Evolutionary conservation across 2,329 filamentous ascomycete species (phyloP).

Genomic region (Penicillium sp.): DNA sequence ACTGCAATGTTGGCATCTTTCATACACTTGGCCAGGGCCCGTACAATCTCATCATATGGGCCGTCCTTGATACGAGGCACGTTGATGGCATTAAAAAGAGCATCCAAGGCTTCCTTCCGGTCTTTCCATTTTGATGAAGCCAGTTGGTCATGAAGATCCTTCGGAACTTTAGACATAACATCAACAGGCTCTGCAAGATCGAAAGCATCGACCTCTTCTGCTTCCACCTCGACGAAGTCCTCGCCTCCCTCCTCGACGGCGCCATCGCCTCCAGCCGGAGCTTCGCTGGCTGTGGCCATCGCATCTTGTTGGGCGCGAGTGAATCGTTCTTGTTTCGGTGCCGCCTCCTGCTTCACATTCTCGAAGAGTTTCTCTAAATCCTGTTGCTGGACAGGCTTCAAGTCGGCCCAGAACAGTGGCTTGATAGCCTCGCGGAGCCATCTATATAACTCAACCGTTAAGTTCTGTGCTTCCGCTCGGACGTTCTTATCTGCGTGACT

Average conservation of each 20-base stretch:
- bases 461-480: slow-evolving; percentile 85
- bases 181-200: slow-evolving; percentile 87
- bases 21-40: slow-evolving; percentile 91
- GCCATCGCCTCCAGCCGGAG: slow-evolving; percentile 61
- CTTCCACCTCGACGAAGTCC: slow-evolving; percentile 61
- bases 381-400: slow-evolving; percentile 93
- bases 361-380: slow-evolving; percentile 95
- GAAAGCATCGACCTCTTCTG: slow-evolving; percentile 76
- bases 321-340: slow-evolving; percentile 88
- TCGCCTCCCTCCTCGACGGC: slow-evolving; percentile 56
- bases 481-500: slow-evolving; percentile 98
- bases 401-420: slow-evolving; percentile 91
- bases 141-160: slow-evolving; percentile 80
- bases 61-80: slow-evolving; percentile 91
- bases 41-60: slow-evolving; percentile 81
- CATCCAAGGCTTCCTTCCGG: slow-evolving; percentile 90
- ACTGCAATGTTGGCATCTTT: slow-evolving; percentile 98
- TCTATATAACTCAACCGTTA: slow-evolving; percentile 92
- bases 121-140: slow-evolving; percentile 98
- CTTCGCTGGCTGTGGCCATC: slow-evolving; percentile 69
- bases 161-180: slow-evolving; percentile 77
- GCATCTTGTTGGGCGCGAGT: slow-evolving; percentile 88
- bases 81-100: slow-evolving; percentile 74
- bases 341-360: slow-evolving; percentile 81
- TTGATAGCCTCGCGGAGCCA: slow-evolving; percentile 99